Evolutionary conservation across 1,139 yeast species (phyloP).

Genomic region (Lodderomyces margitis): DNA sequence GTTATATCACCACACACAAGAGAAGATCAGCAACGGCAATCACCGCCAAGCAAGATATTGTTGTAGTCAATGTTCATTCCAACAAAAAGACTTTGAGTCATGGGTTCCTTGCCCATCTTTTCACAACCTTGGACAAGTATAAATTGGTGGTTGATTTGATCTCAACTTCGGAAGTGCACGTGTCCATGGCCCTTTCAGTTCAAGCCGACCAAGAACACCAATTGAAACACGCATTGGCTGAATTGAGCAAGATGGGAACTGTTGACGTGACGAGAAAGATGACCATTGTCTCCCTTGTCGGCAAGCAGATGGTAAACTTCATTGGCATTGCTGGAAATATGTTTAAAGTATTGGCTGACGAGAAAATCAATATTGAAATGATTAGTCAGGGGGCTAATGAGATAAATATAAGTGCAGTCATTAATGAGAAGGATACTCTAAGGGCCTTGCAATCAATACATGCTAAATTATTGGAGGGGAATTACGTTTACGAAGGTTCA

Average conservation of each 20-base stretch:
- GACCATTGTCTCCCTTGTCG: conserved; percentile 92
- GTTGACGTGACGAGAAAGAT: conserved; percentile 85
- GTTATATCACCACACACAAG: conserved; percentile 47
- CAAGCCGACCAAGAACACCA: conserved; percentile 58
- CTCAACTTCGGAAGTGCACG: conserved; percentile 96
- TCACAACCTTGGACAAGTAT: conserved; percentile 80
- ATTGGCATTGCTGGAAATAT: conserved; percentile 97
- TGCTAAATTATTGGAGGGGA: conserved; percentile 62
- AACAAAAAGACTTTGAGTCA: conserved; percentile 90
- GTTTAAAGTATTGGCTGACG: conserved; percentile 93
- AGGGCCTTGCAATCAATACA: conserved; percentile 87
- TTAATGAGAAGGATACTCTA: conserved; percentile 76
- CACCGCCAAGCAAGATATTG: conserved; percentile 89
- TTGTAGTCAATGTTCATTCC: conserved; percentile 89
- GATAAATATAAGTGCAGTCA: conserved; percentile 93
- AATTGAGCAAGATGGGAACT: conserved; percentile 75
- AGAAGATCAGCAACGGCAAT: conserved; percentile 93
- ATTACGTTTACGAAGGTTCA: conserved; percentile 28
- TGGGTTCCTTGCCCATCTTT: conserved; percentile 90
- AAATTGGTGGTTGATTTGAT: conserved; percentile 90
- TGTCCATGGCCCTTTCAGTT: conserved; percentile 93
- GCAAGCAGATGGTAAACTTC: conserved; percentile 94
- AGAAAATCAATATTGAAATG: conserved; percentile 93
- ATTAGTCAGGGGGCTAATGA: conserved; percentile 98
- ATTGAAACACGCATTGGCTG: conserved; percentile 69